A percentile compares a stretch with the other conserved stretches of the same genome.
Evolutionary conservation across 768 basidiomycete genomes (phyloP).

Genomic region (Kwoniella dendrophila): DNA sequence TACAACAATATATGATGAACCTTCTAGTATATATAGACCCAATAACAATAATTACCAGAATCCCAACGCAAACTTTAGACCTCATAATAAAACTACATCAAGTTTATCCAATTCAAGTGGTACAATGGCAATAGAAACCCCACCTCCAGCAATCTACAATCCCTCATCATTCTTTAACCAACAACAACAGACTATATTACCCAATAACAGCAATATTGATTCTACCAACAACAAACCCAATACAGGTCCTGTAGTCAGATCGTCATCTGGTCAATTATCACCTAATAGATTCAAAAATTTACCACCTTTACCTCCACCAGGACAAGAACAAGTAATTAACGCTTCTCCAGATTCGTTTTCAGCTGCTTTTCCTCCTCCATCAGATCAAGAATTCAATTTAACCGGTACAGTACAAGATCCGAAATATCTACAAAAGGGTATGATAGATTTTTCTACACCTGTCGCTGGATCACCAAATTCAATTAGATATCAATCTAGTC

Average conservation of each 20-base stretch:
- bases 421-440: constrained; percentile 5
- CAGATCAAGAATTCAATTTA: constrained; percentile 23
- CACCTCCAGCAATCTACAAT: constrained; percentile 18
- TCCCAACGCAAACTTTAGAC: constrained; percentile 67
- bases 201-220: not conserved
- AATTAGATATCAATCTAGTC: not conserved
- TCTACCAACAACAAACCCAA: not conserved
- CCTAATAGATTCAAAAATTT: constrained; percentile 50
- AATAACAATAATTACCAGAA: constrained; percentile 77
- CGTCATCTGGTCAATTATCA: constrained; percentile 22
- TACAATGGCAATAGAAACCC: constrained; percentile 32
- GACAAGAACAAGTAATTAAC: constrained; percentile 10
- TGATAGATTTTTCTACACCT: constrained; percentile 10
- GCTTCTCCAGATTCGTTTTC: constrained; percentile 28
- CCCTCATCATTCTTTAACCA: constrained; percentile 19
- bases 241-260: constrained; percentile 8
- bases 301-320: constrained; percentile 43
- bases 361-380: constrained; percentile 25
- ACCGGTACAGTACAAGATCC: constrained; percentile 14
- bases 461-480: constrained; percentile 4
- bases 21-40: constrained; percentile 79
- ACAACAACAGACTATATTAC: not conserved
- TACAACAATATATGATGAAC: constrained; percentile 15
- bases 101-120: constrained; percentile 40
- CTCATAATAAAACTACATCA: constrained; percentile 42